phyloP scores from a whole-genome alignment of 2,329 filamentous ascomycete genomes.

The Thelonectria blattea region DNA sequence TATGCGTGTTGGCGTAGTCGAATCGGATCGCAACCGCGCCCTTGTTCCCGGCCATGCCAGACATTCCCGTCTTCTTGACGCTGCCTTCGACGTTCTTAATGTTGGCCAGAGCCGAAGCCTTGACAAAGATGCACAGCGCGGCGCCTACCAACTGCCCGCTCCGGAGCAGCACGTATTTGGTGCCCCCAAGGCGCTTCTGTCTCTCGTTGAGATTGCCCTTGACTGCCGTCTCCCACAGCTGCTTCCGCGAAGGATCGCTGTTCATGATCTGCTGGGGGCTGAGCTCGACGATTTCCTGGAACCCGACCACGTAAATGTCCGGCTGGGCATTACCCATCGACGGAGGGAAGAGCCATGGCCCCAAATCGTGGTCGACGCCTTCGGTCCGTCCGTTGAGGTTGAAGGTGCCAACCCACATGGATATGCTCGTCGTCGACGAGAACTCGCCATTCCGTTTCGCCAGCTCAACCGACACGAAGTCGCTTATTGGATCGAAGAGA shows the following conservation, averaged over 20 bases:
- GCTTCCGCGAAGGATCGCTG: constrained; percentile 85
- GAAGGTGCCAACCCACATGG: constrained; percentile 88
- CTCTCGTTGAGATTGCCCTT: constrained; percentile 76
- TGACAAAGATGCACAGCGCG: constrained; percentile 90
- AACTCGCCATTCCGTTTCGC: constrained; percentile 72
- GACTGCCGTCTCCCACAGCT: constrained; percentile 86
- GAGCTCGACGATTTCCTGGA: constrained; percentile 98
- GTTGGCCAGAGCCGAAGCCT: constrained; percentile 73
- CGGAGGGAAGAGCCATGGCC: constrained; percentile 81
- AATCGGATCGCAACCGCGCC: constrained; percentile 95
- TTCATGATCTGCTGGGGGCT: constrained; percentile 99
- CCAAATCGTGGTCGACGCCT: constrained; percentile 79
- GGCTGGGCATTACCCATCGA: constrained; percentile 67
- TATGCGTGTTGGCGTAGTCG: constrained; percentile 88
- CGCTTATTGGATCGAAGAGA: constrained; percentile 92
- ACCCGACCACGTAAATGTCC: constrained; percentile 87
- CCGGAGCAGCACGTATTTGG: constrained; percentile 86
- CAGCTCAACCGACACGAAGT: constrained; percentile 82
- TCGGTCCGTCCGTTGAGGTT: constrained; percentile 90
- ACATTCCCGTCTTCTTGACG: constrained; percentile 93
- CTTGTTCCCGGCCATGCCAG: constrained; percentile 97
- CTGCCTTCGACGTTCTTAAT: constrained; percentile 98
- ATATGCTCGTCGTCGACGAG: constrained; percentile 74
- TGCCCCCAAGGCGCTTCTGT: constrained; percentile 67
- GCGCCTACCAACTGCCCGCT: constrained; percentile 95